Evolutionary conservation across 148 eudicot genomes (phyloP), one percentile per base, ranked within the genome.

Genomic region (Camellia granthamiana): DNA sequence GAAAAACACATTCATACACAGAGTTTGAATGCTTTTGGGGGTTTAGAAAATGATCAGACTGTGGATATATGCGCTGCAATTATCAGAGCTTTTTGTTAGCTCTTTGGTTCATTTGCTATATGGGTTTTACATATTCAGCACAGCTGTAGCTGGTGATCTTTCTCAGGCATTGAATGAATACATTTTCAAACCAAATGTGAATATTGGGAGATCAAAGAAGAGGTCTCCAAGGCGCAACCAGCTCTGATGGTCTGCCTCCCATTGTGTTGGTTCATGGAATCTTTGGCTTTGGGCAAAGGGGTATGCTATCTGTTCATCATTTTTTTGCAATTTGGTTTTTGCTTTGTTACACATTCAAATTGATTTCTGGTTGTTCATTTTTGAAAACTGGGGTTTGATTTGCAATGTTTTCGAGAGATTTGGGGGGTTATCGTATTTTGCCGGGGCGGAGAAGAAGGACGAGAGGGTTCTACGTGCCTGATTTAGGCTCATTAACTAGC

Each of bases 271-370:
- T 93, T 84, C 97, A 95, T 85, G 97, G 98, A 0, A 91, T 93
- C 76, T 95, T 93, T 84, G 98, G 98, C 11, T 93, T 95, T 79
- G 99, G 99, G 99, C 47, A 90, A 95, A 90, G 99, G 99, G 91
- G 99, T 95, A 83, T 77, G 89, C 60, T 54, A 9, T 13, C 68
- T 4, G n/a, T 43, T 43, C 3, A 15, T 74, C 21, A 1, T 3
- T 4, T 42, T 75, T 11, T 66, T 79, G 52, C 38, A 38, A 51
- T 61, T 38, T 7, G 23, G 21, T 55, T 74, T 11, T 16, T 14
- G 0, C 41, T 8, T 52, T 72, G 13, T n/a, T 49, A 74, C 10
- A 51, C 23, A 49, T 72, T 43, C 23, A 18, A 6, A 7, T 15
- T 63, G n/a, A 60, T 42, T 65, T 64, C 7, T 65, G 46, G 43